Base-by-base conservation (phyloP, 345 rosid genomes). In the Ailanthus altissimus region DNA sequence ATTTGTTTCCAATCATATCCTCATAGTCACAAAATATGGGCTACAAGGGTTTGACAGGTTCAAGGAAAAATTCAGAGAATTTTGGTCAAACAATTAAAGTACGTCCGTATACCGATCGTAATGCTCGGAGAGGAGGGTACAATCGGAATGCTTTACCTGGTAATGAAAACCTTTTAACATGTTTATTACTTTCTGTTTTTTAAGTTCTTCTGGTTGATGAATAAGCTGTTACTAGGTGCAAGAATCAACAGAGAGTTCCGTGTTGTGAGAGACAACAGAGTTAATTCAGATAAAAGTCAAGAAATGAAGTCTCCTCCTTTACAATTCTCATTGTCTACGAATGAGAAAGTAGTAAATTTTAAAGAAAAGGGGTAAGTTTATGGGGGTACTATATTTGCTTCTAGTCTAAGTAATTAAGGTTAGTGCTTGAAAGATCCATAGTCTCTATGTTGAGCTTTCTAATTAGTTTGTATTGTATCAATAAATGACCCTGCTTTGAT, bases 221-320 rank as follows among this genome's bases (percentile, higher is more conserved):
- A 64, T 70, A 16, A 25, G 57, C 67, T 58, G 50, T 66, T 78
- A 46, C 70, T 68, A 51, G 75, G 45, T 86, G 84, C 85, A 83
- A 86, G 91, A 78, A 54, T 74, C 36, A 82, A 2, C 65, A 81
- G 78, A 83, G 83, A 85, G 78, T 87, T 85, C 79, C 88, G 88
- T 65, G 88, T 92, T 54, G 94, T 92, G 78, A 86, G 90, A 77
- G 97, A 92, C 85, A 94, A 90, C 79, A 89, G 94, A 79, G 81
- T 88, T 75, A 90, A 81, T 59, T 83, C 45, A 53, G 86, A 77
- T 79, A 65, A 80, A 73, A 78, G 70, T 83, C 80, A 59, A 74
- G 97, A 91, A 70, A 49, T 43, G 26, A 88, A 86, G 74, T 83
- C 89, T 75, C 79, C 84, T 67, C 72, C 79, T 16, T 75, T 61